Base-by-base conservation (phyloP, 75 land plant species). In the Cupressus sempervirens region DNA sequence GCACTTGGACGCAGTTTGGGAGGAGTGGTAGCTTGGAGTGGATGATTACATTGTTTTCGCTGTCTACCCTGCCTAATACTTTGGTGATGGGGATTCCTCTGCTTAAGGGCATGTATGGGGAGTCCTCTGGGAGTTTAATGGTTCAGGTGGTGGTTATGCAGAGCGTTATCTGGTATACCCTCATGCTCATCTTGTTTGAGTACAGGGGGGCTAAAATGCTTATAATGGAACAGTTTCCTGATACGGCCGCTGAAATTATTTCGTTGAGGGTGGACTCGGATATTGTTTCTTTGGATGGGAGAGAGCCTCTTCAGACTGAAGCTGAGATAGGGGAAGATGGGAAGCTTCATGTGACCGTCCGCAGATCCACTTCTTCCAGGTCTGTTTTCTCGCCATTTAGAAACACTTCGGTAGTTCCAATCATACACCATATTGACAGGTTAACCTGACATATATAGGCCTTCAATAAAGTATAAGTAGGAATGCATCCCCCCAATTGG, bases 271-370 rank as follows among this genome's bases (percentile, higher is more conserved):
- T 92, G 77, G 92, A 97, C 76, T 92, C 97, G 35, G 97, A 97
- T 76, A 89, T 97, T 80, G 54, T 92, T 45, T 97, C 99, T 0
- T 84, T 97, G 26, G 97, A 95, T 62, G 99, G 97, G 5, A 87
- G 93, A 40, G 96, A 97, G 91, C 92, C 94, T 2, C 84, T 97
- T 56, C 90, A 93, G 70, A 90, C 99, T 9, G 92, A 97, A 20
- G 94, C 97, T 0, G 94, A 95, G 86, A 81, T 97, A n/a, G 97
- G 97, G 2, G 96, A 93, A 3, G 97, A 97, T 80, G 99, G 97
- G 1, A 97, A 94, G 81, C 90, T 97, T 32, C 94, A 92, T 52
- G 98, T 96, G 15, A 92, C 89, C 1, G 94, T 93, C 23, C 80
- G 93, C 30, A 93, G 92, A 58, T 91, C 94, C 15, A 85, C 92